A percentile compares a stretch with the other conserved stretches of the same genome.
Evolutionary conservation across 495 filamentous ascomycete species (phyloP).

Genomic region (Coniosporium apollinis): DNA sequence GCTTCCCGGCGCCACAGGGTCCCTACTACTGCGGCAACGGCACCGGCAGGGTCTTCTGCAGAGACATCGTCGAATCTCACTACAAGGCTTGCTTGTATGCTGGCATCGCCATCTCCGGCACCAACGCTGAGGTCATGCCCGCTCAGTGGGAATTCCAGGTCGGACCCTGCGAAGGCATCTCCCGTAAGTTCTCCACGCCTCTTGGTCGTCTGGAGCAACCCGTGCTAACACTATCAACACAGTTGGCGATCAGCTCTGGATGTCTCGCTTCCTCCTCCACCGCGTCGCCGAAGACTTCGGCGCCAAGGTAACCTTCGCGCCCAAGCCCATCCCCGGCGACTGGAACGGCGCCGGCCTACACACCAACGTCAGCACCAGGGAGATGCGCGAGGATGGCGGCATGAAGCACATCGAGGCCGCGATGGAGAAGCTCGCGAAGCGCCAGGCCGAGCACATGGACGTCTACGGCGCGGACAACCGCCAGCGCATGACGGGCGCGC

Average conservation of each 20-base stretch:
- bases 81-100: constrained; percentile 94
- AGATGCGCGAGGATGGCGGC: constrained; percentile 80
- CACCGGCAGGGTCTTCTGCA: constrained; percentile 91
- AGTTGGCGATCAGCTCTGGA: constrained; percentile 97
- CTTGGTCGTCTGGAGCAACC: too few species aligned
- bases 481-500: constrained; percentile 76
- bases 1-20: constrained; percentile 92
- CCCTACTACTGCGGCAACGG: constrained; percentile 99
- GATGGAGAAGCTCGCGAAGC: constrained; percentile 77
- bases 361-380: constrained; percentile 79
- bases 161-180: constrained; percentile 82
- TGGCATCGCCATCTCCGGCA: constrained; percentile 87
- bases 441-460: constrained; percentile 87
- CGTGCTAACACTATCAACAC: constrained; percentile 8
- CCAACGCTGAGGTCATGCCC: constrained; percentile 98
- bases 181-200: constrained; percentile 34
- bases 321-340: constrained; percentile 96
- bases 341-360: constrained; percentile 99
- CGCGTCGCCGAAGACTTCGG: constrained; percentile 96
- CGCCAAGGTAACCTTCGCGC: constrained; percentile 86
- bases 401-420: constrained; percentile 80
- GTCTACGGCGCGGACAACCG: constrained; percentile 96
- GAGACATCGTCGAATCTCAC: constrained; percentile 96
- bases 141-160: constrained; percentile 99
- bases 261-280: constrained; percentile 90